Evolutionary conservation across 1,284 basidiomycete species (phyloP).

Genomic region (Irpex sp.): DNA sequence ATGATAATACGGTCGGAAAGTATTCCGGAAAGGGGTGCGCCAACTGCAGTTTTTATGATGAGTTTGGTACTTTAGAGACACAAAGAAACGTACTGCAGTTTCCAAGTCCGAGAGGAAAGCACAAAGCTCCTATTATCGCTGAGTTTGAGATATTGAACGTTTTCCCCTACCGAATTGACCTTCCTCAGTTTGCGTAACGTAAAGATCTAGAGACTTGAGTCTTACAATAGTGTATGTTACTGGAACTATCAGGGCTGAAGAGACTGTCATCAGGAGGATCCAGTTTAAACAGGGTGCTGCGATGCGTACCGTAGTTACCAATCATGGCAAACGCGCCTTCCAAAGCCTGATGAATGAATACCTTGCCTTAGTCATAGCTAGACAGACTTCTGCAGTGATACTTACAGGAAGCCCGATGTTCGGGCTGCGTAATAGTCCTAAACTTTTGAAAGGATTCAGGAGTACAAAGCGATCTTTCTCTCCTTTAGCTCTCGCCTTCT

Average conservation of each 20-base stretch:
- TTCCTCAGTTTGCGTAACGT: background rate
- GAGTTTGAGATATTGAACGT: slow-evolving; percentile 55
- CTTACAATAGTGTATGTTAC: slow-evolving; percentile 37
- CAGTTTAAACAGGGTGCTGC: too few relatives aligned
- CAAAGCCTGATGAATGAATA: background rate
- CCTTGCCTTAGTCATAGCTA: background rate
- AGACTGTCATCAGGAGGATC: too few relatives aligned
- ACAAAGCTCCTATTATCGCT: slow-evolving; percentile 52
- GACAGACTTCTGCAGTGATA: background rate
- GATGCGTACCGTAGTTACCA: slow-evolving; percentile 40
- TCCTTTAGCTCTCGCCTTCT: slow-evolving; percentile 26
- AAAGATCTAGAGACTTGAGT: background rate
- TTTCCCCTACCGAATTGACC: slow-evolving; percentile 37
- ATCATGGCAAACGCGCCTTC: slow-evolving; percentile 31
- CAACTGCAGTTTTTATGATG: slow-evolving; percentile 29
- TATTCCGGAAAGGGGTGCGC: slow-evolving; percentile 44
- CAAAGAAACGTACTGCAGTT: slow-evolving; percentile 44
- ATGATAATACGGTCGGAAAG: slow-evolving; percentile 48
- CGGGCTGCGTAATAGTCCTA: slow-evolving; percentile 51
- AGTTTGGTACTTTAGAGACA: background rate
- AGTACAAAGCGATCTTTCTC: slow-evolving; percentile 34
- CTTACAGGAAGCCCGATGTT: slow-evolving; percentile 52
- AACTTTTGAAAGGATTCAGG: slow-evolving; percentile 54
- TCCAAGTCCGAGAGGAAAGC: slow-evolving; percentile 52
- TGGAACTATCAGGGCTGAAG: slow-evolving; percentile 33